Evolutionary conservation across 1,284 basidiomycete species (phyloP).

Genomic region (Leccinum solheimii): DNA sequence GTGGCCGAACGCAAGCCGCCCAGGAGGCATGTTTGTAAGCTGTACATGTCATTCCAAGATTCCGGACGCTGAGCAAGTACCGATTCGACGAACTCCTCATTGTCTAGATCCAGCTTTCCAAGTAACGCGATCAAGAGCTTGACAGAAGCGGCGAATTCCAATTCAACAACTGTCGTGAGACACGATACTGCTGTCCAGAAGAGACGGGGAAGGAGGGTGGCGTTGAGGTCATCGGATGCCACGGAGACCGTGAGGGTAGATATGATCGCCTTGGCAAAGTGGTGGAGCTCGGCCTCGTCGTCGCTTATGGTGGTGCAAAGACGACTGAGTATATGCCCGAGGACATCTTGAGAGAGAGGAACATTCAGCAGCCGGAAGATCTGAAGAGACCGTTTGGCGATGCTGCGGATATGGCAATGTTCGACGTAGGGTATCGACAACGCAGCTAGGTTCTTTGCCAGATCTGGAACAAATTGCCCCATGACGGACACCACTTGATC

Average conservation of each 20-base stretch:
- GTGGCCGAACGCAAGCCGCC: slow-evolving; percentile 80
- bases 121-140: slow-evolving; percentile 71
- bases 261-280: slow-evolving; percentile 84
- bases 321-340: slow-evolving; percentile 81
- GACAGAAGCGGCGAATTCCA: slow-evolving; percentile 75
- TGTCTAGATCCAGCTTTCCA: slow-evolving; percentile 73
- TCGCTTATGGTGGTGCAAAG: slow-evolving; percentile 85
- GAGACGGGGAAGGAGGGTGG: slow-evolving; percentile 72
- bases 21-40: slow-evolving; percentile 75
- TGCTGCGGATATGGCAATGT: slow-evolving; percentile 81
- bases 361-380: slow-evolving; percentile 85
- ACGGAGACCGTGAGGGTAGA: slow-evolving; percentile 75
- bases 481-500: slow-evolving; percentile 69
- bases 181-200: slow-evolving; percentile 89
- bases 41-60: slow-evolving; percentile 70
- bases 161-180: slow-evolving; percentile 80
- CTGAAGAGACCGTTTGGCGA: slow-evolving; percentile 89
- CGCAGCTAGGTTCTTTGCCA: slow-evolving; percentile 80
- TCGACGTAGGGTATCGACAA: slow-evolving; percentile 86
- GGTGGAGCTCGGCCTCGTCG: slow-evolving; percentile 67
- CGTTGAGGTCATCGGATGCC: slow-evolving; percentile 56
- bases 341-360: slow-evolving; percentile 67
- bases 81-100: slow-evolving; percentile 60
- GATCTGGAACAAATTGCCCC: slow-evolving; percentile 63
- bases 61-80: slow-evolving; percentile 69